Evolutionary conservation across 129 eudicot species (phyloP).

Genomic region (Lactuca sativa): DNA sequence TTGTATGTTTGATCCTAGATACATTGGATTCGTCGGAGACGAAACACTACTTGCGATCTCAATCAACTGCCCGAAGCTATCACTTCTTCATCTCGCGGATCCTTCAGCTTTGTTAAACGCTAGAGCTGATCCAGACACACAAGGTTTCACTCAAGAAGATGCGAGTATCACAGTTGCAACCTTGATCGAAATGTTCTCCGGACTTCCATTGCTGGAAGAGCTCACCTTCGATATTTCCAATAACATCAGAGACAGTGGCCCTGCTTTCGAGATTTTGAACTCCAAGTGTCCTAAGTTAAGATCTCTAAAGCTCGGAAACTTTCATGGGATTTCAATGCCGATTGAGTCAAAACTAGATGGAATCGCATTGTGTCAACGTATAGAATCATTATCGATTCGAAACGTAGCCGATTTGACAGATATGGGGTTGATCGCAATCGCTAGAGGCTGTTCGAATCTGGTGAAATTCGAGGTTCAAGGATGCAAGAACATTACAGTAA

Average conservation of each 20-base stretch:
- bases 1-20: conserved; percentile 84
- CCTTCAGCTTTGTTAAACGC: conserved; percentile 41
- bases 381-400: conserved; percentile 67
- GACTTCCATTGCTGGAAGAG: conserved; percentile 73
- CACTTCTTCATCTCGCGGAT: conserved; percentile 66
- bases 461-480: conserved; percentile 70
- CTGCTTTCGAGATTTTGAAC: conserved; percentile 62
- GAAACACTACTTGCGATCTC: conserved; percentile 46
- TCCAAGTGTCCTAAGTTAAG: conserved; percentile 63
- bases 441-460: conserved; percentile 75
- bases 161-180: conserved; percentile 42
- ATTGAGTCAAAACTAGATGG: conserved; percentile 74
- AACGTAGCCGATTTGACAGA: conserved; percentile 78
- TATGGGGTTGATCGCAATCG: conserved; percentile 85
- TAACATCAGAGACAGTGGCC: conserved; percentile 67
- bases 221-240: conserved; percentile 61
- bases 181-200: conserved; percentile 66
- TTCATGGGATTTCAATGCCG: conserved; percentile 79
- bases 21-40: conserved; percentile 66
- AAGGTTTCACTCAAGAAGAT: conserved; percentile 51
- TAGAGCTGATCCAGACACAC: conserved; percentile 39
- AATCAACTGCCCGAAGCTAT: conserved; percentile 54
- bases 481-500: conserved; percentile 66
- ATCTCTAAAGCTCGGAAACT: conserved; percentile 61
- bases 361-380: conserved; percentile 70